Base-by-base conservation (phyloP, 805 yeast genomes). In the Isabelozyma gotoi region DNA sequence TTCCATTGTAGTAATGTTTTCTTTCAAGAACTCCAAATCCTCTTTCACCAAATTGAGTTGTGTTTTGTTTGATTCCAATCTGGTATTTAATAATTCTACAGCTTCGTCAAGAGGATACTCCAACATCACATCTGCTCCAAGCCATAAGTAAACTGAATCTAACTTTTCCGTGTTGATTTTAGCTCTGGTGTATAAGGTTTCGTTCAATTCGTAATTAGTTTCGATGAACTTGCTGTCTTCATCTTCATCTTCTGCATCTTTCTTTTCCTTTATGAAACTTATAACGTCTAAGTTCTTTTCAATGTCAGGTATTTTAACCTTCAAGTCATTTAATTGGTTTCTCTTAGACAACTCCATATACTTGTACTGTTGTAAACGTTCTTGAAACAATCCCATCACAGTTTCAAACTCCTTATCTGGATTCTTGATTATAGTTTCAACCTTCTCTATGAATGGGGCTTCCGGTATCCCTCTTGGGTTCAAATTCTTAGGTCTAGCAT, bases 51-150 rank as follows among this genome's bases (percentile, higher is more conserved):
- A 71, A 18, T 67, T 60, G 52, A 81, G 74, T 50, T 79, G 84
- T 33, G 75, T 69, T 52, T 77, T 68, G 12, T 96, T 90, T 27
- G 79, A 78, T 11, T 63, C 62, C 47, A 91, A 74, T 60, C 92
- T 81, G 32, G 74, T 74, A 10, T 71, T 57, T 43, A 94, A 69
- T 52, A 94, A 73, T 29, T 74, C 83, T 38, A 82, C 77, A 2
- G 99, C 99, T 62, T 94, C 99, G 32, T 78, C 86, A 19, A 89
- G 70, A 11, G 96, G 91, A 58, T 92, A 94, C 60, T 94, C 98
- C 58, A 94, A 74, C 98, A 94, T 92, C 7, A 92, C 91, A 54
- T 90, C 96, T 0, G 99, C 99, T 8, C 99, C 99, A n/a, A 94
- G 75, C 99, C 99, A 94, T 38, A 94, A 72, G 50, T 82, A 82